Evolutionary conservation across 2,329 filamentous ascomycete species (phyloP), one percentile per base, ranked within the genome.

Genomic region (Hymenoscyphus repandus): DNA sequence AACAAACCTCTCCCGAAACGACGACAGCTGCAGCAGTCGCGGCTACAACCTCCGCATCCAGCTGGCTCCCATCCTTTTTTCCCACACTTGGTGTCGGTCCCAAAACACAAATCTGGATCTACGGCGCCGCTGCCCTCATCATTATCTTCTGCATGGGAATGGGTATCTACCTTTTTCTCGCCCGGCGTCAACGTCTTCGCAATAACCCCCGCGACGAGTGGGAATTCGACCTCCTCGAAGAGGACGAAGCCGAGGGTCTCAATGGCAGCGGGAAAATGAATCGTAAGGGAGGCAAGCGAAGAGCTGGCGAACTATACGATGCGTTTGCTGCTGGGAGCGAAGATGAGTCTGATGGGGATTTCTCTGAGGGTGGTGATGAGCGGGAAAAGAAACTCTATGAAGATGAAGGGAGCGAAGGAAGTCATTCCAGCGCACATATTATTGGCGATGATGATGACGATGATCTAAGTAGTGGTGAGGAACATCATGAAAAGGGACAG

Each of bases 291-390:
- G 69, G 66, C 60, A 77, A 70, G 67, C 66, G 74, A 58, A 74
- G 89, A 17, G 93, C 90, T 2, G 90, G 92, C 27, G 92, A 97
- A 72, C 73, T 99, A 40, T 99, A 99, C 68, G 93, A 99, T 74
- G 93, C 93, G 4, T 99, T 99, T 75, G 93, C 93, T 0, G 91
- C 89, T 13, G 92, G 90, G 47, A 83, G 79, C 54, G 92, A 92
- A 51, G 91, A 93, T 51, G 86, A 89, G 39, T 64, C 64, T 45
- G 68, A 71, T 10, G 70, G 67, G 15, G 72, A 75, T 50, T 74
- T 75, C 31, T 70, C 72, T 17, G 74, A 73, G 32, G 72, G 72
- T 12, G 73, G 74, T 34, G 60, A 64, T 46, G 61, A 66, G 38
- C 46, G 55, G 39, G 63, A 66, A 53, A 60, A 66, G 54, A 63